phyloP scores from a whole-genome alignment of 371 early-diverging fungal species.

The Parasitella parasitica region DNA sequence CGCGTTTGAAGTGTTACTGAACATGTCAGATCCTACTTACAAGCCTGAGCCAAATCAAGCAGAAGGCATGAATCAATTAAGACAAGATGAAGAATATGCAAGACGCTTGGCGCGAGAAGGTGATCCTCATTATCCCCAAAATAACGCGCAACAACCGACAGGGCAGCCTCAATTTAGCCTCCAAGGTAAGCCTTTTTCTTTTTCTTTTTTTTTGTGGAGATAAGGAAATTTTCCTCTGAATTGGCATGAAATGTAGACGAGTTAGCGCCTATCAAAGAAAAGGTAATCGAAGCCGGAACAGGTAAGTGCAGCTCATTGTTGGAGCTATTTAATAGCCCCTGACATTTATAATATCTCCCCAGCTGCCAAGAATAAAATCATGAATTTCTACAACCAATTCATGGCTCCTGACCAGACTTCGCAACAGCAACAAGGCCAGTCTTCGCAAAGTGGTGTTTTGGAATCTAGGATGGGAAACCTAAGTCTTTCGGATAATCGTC shows the following conservation, averaged over 20 bases:
- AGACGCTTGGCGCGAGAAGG: slow-evolving; percentile 33
- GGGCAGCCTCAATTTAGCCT: slow-evolving; percentile 26
- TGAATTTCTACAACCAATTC: slow-evolving; percentile 35
- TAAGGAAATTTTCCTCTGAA: neutral
- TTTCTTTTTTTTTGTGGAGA: neutral
- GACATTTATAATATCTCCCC: neutral
- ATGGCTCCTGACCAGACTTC: slow-evolving; percentile 11
- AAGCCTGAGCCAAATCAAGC: slow-evolving; percentile 22
- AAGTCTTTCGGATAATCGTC: slow-evolving; percentile 9
- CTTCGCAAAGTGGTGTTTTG: neutral
- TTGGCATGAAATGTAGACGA: slow-evolving; percentile 16
- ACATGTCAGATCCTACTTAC: slow-evolving; percentile 39
- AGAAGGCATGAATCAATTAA: slow-evolving; percentile 20
- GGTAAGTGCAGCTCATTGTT: slow-evolving; percentile 13
- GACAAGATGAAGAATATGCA: slow-evolving; percentile 37
- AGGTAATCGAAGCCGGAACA: slow-evolving; percentile 37
- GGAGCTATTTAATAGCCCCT: neutral
- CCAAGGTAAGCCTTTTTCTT: slow-evolving; percentile 33
- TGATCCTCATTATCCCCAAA: slow-evolving; percentile 9
- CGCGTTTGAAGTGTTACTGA: slow-evolving; percentile 37
- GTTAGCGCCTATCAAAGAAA: slow-evolving; percentile 38
- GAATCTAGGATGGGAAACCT: slow-evolving; percentile 14
- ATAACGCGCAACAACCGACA: neutral
- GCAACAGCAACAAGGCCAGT: slow-evolving; percentile 6
- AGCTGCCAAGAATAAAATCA: slow-evolving; percentile 45